Evolutionary conservation across 2,329 filamentous ascomycete species (phyloP).

Genomic region (Juglanconis sp.): DNA sequence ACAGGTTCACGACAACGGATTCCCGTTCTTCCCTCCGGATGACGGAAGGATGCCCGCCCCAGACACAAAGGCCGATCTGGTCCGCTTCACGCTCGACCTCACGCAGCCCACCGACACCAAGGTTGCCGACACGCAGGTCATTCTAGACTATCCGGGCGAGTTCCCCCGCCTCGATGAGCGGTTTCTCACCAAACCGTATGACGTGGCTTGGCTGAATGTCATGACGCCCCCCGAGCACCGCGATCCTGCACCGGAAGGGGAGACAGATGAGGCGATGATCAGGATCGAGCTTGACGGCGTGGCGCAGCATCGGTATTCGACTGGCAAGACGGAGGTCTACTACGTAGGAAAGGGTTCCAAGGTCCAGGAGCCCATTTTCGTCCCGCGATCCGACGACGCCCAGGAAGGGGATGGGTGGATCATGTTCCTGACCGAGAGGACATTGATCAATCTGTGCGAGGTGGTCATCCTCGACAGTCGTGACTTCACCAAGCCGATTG

Average conservation of each 20-base stretch:
- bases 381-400: conserved; percentile 31
- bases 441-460: conserved; percentile 30
- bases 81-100: conserved; percentile 40
- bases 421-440: conserved; percentile 29
- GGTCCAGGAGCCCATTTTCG: conserved; percentile 42
- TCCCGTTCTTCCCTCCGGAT: conserved; percentile 36
- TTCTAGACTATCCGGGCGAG: conserved; percentile 37
- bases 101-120: conserved; percentile 22
- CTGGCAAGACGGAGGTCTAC: conserved; percentile 26
- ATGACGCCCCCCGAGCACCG: conserved; percentile 22
- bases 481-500: conserved; percentile 35
- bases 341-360: conserved; percentile 27
- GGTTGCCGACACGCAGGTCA: conserved; percentile 27
- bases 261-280: neutral
- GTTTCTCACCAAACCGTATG: conserved; percentile 35
- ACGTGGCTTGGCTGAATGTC: conserved; percentile 37
- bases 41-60: conserved; percentile 25
- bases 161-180: conserved; percentile 45
- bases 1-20: conserved; percentile 34
- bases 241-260: neutral
- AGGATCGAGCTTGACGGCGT: conserved; percentile 14
- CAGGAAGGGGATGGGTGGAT: conserved; percentile 38
- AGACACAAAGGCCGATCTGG: conserved; percentile 38
- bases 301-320: conserved; percentile 11
- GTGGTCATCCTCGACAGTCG: conserved; percentile 39